Evolutionary conservation across 257 asterid species (phyloP).

Genomic region (Solanum chiquidenum): DNA sequence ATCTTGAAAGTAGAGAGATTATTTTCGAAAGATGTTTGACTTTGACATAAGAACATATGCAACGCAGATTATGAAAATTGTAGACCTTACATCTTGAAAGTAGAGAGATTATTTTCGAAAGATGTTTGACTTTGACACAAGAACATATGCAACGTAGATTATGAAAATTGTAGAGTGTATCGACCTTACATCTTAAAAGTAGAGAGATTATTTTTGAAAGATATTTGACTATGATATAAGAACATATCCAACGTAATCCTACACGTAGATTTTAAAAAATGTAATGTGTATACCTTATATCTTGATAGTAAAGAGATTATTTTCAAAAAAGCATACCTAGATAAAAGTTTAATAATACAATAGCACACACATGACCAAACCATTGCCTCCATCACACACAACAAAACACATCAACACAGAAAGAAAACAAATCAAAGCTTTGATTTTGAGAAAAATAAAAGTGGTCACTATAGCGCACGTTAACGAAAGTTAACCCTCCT

Average conservation of each 20-base stretch:
- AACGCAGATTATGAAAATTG: background rate
- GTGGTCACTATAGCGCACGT: conserved; percentile 29
- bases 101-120: too few species aligned
- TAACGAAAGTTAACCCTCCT: conserved; percentile 19
- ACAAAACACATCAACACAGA: background rate
- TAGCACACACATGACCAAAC: background rate
- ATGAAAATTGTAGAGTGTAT: too few species aligned
- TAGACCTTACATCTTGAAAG: background rate
- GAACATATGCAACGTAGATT: background rate
- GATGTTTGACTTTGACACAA: background rate
- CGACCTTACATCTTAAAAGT: too few species aligned
- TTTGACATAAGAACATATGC: background rate
- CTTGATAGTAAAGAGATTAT: background rate
- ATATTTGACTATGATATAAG: too few species aligned
- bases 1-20: too few species aligned
- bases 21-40: background rate
- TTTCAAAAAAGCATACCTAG: background rate
- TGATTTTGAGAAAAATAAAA: background rate
- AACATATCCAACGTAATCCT: too few species aligned
- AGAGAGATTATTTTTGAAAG: too few species aligned
- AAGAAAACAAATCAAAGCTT: background rate
- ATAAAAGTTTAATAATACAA: background rate
- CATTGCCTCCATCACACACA: background rate
- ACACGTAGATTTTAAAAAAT: too few species aligned
- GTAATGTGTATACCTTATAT: too few species aligned